Conservation (phyloP, 23 red algal species). For the Gracilaria gracilis region DNA sequence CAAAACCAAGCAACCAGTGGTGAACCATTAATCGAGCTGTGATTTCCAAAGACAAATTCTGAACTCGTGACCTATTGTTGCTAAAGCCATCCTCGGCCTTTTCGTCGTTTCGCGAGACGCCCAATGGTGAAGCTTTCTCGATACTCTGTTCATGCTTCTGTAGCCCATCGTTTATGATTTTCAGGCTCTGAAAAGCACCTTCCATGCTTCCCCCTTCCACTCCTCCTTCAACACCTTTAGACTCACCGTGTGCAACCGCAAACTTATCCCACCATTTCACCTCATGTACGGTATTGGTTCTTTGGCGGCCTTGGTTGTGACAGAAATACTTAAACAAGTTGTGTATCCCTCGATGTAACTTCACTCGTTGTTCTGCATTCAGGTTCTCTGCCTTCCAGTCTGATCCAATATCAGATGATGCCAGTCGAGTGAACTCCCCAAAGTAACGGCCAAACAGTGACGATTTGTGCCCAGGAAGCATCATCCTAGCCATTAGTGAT, state of each 20-base stretch:
- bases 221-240: neutral
- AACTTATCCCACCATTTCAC: slow-evolving; percentile 64
- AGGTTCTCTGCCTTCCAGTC: neutral
- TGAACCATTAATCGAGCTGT: slow-evolving; percentile 68
- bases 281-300: slow-evolving; percentile 18
- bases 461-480: slow-evolving; percentile 47
- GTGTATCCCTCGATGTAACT: slow-evolving; percentile 13
- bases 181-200: neutral
- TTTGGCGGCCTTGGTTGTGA: slow-evolving; percentile 48
- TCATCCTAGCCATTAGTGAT: slow-evolving; percentile 62
- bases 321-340: slow-evolving; percentile 60
- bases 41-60: slow-evolving; percentile 59
- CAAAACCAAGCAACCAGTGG: slow-evolving; percentile 86
- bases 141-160: neutral
- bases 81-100: too few relatives aligned
- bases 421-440: slow-evolving; percentile 32
- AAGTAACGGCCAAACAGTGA: slow-evolving; percentile 34
- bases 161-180: neutral
- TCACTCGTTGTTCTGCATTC: neutral
- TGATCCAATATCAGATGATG: slow-evolving; percentile 44
- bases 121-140: neutral
- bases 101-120: neutral
- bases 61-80: slow-evolving; percentile 1
- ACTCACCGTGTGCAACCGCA: neutral
- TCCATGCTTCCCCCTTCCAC: neutral